Conservation (phyloP, 78 protist genomes). For the Dictyostelium firmibasis region DNA sequence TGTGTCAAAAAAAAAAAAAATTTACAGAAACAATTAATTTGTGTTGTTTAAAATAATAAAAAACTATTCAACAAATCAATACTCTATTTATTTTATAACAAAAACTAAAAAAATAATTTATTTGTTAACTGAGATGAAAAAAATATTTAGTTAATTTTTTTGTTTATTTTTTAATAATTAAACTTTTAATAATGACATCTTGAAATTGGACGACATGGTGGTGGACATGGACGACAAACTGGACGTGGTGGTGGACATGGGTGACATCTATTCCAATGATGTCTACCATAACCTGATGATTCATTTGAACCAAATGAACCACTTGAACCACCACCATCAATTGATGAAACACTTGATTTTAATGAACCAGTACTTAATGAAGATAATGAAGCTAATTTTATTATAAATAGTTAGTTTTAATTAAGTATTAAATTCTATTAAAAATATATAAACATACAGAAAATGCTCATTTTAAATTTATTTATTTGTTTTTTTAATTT, state of each 20-base stretch:
- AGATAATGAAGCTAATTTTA: background rate
- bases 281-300: background rate
- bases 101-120: too few species aligned
- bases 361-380: background rate
- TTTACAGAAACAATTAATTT: too few species aligned
- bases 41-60: too few species aligned
- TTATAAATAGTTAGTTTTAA: background rate
- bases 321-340: background rate
- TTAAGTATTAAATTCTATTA: too few species aligned
- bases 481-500: background rate
- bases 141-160: too few species aligned
- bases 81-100: too few species aligned
- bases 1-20: too few species aligned
- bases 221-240: background rate
- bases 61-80: too few species aligned
- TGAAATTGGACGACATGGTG: background rate
- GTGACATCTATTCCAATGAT: background rate
- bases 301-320: background rate
- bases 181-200: background rate
- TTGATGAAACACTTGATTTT: background rate
- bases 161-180: too few species aligned
- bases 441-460: background rate
- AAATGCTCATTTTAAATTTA: background rate
- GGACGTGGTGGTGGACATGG: conserved; percentile 1
- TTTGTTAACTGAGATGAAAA: too few species aligned